These are phyloP conservation scores for Zygosaccharomyces pseudobailii DNA, from an alignment of 1,139 yeast genomes.

Conservation along the genomic window DNA sequence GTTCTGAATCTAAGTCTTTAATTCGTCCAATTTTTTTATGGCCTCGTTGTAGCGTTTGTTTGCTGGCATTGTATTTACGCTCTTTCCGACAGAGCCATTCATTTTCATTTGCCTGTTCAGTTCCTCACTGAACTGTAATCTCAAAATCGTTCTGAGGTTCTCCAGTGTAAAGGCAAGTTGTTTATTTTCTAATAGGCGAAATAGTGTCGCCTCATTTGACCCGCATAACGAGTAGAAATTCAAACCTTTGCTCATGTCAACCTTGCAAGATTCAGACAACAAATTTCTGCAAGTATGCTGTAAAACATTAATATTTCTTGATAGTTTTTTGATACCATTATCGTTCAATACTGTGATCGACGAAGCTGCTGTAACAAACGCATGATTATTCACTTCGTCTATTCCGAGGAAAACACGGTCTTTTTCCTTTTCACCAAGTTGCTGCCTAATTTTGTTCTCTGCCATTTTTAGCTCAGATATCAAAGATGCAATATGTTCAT, in stretches of 20 bases:
- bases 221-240: constrained; percentile 50
- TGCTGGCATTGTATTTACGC: constrained; percentile 20
- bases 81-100: constrained; percentile 13
- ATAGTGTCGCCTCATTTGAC: constrained; percentile 20
- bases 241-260: constrained; percentile 54
- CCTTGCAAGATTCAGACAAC: constrained; percentile 51
- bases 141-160: constrained; percentile 38
- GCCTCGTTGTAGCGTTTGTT: constrained; percentile 27
- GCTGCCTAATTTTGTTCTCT: constrained; percentile 29
- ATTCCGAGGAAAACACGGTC: constrained; percentile 45
- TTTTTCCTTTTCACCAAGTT: constrained; percentile 32
- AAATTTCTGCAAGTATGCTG: constrained; percentile 73
- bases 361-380: constrained; percentile 57
- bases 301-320: constrained; percentile 63
- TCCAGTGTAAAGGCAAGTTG: constrained; percentile 31
- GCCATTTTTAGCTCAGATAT: constrained; percentile 27
- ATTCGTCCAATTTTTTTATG: constrained; percentile 17
- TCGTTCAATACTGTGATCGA: constrained; percentile 52
- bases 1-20: neutral
- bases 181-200: constrained; percentile 31
- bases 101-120: constrained; percentile 26
- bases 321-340: constrained; percentile 62
- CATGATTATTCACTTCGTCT: constrained; percentile 50
- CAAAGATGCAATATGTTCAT: constrained; percentile 46
- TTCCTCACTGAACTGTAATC: constrained; percentile 47